Evolutionary conservation across 495 filamentous ascomycete species (phyloP), one percentile per base, ranked within the genome.

Genomic region (Jackrogersella minutella): DNA sequence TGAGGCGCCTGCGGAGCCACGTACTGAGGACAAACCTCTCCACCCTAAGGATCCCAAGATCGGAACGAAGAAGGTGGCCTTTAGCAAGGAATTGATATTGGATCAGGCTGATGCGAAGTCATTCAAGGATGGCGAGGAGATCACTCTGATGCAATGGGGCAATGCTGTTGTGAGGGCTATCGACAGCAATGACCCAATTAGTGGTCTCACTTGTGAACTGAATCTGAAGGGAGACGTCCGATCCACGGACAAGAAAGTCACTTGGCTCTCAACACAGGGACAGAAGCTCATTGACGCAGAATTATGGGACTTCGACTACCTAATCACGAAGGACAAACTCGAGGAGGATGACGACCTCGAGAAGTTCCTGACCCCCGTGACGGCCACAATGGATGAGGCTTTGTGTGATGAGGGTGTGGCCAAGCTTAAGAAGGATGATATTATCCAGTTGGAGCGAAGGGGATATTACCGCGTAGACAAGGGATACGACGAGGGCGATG

Each of bases 71-170:
- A 91, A 91, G 76, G 91, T 96, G 3, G 83, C 84, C 9, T 95
- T 87, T 73, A 90, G 88, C 68, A 78, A 82, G 49, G 81, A 85
- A 21, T 81, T 97, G 62, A 75, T 95, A 28, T 78, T 97, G 41
- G 93, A 97, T 72, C 93, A 97, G 77, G 90, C 83, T 41, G 93
- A 97, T 68, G 93, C 90, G 62, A 86, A 90, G 76, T 83, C 80
- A 46, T 95, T 97, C 80, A 88, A 85, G 67, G 85, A 90, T 59
- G 88, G 90, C 67, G 93, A 97, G 79, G 93, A 97, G 75, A 91
- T 97, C 68, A 97, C 93, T 0, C 82, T 97, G 22, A 97, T 97
- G 93, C 89, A 87, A 73, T 97, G 93, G 93, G 93, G 93, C 67
- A 97, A 97, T 64, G 93, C 92, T 26, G 86, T 95, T 59, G 89